phyloP scores from a whole-genome alignment of 2,329 filamentous ascomycete genomes.

The Epichloe uncinata region DNA sequence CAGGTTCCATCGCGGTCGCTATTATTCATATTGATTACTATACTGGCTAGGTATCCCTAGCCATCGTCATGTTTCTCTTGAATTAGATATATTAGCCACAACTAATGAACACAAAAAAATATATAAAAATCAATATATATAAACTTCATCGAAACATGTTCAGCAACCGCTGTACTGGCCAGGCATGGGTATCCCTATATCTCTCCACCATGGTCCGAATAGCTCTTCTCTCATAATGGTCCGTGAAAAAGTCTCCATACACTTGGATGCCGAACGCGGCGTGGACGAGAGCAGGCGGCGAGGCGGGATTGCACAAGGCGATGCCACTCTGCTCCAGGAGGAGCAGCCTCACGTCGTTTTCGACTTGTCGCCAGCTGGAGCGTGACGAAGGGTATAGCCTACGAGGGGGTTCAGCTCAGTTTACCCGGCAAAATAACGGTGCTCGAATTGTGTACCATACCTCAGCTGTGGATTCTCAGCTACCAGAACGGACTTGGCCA shows the following conservation, averaged over 20 bases:
- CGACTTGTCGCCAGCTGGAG: constrained; percentile 21
- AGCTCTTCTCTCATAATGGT: constrained; percentile 23
- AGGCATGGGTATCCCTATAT: constrained; percentile 28
- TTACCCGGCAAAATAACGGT: too few relatives aligned
- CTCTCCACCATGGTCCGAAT: constrained; percentile 28
- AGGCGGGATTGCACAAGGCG: constrained; percentile 24
- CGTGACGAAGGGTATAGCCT: constrained; percentile 12
- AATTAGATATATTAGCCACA: too few relatives aligned
- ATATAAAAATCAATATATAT: too few relatives aligned
- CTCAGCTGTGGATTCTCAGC: constrained; percentile 25
- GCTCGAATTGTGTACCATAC: constrained; percentile 10
- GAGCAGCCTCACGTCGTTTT: constrained; percentile 24
- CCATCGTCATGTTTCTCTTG: too few relatives aligned
- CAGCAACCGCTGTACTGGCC: constrained; percentile 24
- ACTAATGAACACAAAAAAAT: too few relatives aligned
- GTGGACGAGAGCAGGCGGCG: constrained; percentile 25
- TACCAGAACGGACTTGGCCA: constrained; percentile 26
- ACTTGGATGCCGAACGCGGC: constrained; percentile 26
- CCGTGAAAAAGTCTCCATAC: constrained; percentile 29
- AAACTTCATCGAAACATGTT: constrained; percentile 19
- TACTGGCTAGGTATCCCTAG: too few relatives aligned
- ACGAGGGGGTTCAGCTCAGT: too few relatives aligned
- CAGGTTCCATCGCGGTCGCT: too few relatives aligned
- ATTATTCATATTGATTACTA: too few relatives aligned
- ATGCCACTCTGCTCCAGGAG: constrained; percentile 28